Evolutionary conservation across 148 eudicot species (phyloP).

Genomic region (Chenopodium quinoa): DNA sequence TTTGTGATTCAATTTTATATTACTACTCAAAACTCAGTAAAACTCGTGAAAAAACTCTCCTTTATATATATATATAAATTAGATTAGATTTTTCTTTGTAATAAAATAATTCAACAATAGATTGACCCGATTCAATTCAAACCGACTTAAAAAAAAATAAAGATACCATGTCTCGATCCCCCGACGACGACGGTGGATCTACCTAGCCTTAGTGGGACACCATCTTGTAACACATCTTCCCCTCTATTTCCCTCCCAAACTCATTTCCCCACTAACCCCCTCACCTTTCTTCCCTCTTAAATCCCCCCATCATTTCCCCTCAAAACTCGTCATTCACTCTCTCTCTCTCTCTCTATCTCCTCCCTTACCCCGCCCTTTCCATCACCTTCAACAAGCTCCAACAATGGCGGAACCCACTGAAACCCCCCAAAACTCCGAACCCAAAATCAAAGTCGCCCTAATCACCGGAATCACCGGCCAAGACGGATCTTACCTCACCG

Average conservation of each 20-base stretch:
- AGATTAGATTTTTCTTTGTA: too few species aligned
- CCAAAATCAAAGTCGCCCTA: constrained; percentile 53
- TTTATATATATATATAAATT: too few species aligned
- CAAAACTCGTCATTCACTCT: not conserved
- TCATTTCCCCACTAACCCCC: too few species aligned
- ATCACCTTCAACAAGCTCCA: not conserved
- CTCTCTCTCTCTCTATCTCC: not conserved
- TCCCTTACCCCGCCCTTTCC: not conserved
- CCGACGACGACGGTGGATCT: constrained; percentile 17
- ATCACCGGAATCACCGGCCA: constrained; percentile 97
- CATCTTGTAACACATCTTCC: not conserved
- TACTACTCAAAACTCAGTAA: too few species aligned
- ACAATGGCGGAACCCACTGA: constrained; percentile 13
- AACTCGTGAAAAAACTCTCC: too few species aligned
- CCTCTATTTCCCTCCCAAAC: not conserved
- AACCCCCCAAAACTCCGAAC: constrained; percentile 27
- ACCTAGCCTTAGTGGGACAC: not conserved
- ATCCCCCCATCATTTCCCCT: not conserved
- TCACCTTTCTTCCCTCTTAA: not conserved
- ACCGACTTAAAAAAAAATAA: too few species aligned
- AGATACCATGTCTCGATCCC: too few species aligned
- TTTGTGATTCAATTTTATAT: too few species aligned
- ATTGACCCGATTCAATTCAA: too few species aligned
- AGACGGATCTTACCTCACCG: constrained; percentile 93
- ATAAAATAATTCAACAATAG: too few species aligned